Conservation (phyloP, 768 basidiomycete species). For the Suillus brevipes region DNA sequence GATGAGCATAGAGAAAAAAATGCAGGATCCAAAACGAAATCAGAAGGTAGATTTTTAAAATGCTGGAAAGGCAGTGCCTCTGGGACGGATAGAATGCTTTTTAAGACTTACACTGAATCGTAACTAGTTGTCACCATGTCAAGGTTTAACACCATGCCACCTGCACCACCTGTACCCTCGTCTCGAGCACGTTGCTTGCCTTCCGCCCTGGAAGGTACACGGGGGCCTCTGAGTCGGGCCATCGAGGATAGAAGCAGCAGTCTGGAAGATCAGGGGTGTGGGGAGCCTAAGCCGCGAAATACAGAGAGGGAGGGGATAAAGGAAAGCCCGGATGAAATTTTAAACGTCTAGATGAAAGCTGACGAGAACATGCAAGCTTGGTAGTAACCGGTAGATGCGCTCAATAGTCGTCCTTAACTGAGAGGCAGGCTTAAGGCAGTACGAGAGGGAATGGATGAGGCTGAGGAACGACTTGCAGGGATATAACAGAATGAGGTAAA, state of each 20-base stretch:
- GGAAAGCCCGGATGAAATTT: background rate
- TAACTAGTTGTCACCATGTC: constrained; percentile 53
- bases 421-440: background rate
- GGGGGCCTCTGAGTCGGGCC: constrained; percentile 1
- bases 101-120: constrained; percentile 58
- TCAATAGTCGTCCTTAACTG: background rate
- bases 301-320: background rate
- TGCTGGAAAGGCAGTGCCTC: background rate
- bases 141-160: constrained; percentile 60
- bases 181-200: constrained; percentile 25
- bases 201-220: constrained; percentile 8
- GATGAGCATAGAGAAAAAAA: constrained; percentile 3
- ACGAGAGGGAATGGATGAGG: background rate
- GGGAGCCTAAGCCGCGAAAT: background rate
- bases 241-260: background rate
- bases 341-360: constrained; percentile 2
- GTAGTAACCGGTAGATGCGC: background rate
- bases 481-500: background rate
- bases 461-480: background rate
- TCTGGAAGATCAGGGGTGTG: background rate
- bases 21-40: background rate
- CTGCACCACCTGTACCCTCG: constrained; percentile 47
- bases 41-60: background rate
- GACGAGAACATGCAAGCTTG: constrained; percentile 7
- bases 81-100: background rate